phyloP scores from a whole-genome alignment of 1,284 basidiomycete genomes.

The Clitocybe nebularis region DNA sequence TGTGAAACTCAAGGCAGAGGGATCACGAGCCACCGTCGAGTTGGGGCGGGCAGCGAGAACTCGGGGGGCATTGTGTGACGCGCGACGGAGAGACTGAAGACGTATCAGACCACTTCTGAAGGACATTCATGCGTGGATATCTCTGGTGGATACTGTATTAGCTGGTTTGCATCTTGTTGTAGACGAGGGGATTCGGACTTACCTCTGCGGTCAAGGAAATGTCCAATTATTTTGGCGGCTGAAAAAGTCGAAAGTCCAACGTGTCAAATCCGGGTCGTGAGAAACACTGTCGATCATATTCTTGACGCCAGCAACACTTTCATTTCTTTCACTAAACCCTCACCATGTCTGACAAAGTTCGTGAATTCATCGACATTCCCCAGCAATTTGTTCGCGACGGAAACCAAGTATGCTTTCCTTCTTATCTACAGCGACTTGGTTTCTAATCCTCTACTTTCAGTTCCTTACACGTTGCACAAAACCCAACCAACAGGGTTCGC shows the following conservation, averaged over 20 bases:
- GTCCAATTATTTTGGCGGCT: constrained; percentile 11
- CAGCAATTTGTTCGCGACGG: constrained; percentile 93
- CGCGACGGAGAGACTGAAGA: constrained; percentile 19
- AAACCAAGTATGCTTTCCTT: constrained; percentile 67
- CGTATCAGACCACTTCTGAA: constrained; percentile 34
- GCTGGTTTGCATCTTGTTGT: background rate
- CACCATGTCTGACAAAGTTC: constrained; percentile 86
- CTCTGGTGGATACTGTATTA: constrained; percentile 5
- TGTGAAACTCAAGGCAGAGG: constrained; percentile 5
- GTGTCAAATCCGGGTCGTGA: constrained; percentile 17
- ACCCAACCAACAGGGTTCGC: constrained; percentile 88
- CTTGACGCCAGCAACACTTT: constrained; percentile 17
- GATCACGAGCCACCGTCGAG: constrained; percentile 10
- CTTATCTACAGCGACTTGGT: background rate
- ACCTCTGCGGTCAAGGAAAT: constrained; percentile 8
- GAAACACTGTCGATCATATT: constrained; percentile 20
- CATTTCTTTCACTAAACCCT: constrained; percentile 17
- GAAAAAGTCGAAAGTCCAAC: constrained; percentile 19
- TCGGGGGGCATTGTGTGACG: constrained; percentile 8
- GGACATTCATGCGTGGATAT: constrained; percentile 52
- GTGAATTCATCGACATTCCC: constrained; percentile 89
- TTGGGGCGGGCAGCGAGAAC: constrained; percentile 12
- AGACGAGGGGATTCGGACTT: background rate
- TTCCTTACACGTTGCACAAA: constrained; percentile 98
- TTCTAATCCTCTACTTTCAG: constrained; percentile 39